Evolutionary conservation across 805 yeast genomes (phyloP), one percentile per base, ranked within the genome.

Genomic region (Teunomyces lycoperdinae): DNA sequence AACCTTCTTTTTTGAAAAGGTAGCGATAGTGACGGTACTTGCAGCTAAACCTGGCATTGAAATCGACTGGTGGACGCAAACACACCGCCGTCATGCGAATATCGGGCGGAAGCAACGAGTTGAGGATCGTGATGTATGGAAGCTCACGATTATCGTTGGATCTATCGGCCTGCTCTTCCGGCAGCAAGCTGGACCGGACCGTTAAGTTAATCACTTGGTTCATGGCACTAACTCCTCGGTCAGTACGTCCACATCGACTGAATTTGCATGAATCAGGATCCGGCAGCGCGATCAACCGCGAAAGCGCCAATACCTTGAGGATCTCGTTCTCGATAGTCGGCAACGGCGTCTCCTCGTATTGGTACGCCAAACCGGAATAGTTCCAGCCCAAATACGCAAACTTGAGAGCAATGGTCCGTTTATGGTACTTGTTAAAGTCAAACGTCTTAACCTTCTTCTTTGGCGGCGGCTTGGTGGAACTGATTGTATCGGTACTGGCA

Each of bases 191-290:
- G 0, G 97, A 89, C 54, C 99, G 75, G 26, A 92, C 84, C 11
- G 73, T 67, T 33, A 94, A 68, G 0, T 96, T 84, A 4, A 94
- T 85, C 2, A 94, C 98, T 66, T 94, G 99, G 54, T 89, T 87
- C 85, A 94, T 80, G 0, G 99, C 99, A 70, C 96, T 88, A 10
- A 92, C 98, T n/a, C 97, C 98, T 55, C 81, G 82, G 60, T 92
- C 98, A 0, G 98, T 92, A 58, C 98, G 76, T 0, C 98, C 98
- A 68, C 98, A 94, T 52, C 97, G 73, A 55, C 95, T 86, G 63
- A 91, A 90, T 10, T 79, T 76, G 60, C 84, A 87, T 1, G 80
- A 83, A 6, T 70, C 70, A 0, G 89, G 84, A 16, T 80, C 83
- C 17, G 77, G 57, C 1, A 81, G 72, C 8, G 81, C 76, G 9